phyloP scores from a whole-genome alignment of 257 asterid genomes.

The Solanum etuberosum region DNA sequence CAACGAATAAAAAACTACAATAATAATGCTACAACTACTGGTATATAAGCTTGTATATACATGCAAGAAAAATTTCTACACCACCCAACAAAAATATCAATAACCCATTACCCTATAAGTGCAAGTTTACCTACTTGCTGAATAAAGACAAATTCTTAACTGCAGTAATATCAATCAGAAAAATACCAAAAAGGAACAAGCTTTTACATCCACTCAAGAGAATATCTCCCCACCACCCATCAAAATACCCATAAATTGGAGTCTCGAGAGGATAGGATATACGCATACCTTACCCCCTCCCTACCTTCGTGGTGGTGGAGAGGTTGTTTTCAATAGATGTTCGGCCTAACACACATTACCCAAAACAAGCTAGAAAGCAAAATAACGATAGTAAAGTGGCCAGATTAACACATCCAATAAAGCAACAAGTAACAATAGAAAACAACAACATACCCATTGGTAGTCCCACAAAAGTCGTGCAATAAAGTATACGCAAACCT shows the following conservation, averaged over 20 bases:
- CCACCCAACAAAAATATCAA: neutral
- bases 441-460: neutral
- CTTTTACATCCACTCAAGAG: neutral
- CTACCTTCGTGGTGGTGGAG: neutral
- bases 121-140: neutral
- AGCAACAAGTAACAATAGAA: neutral
- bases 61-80: neutral
- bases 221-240: neutral
- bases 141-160: neutral
- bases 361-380: neutral
- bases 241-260: neutral
- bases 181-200: neutral
- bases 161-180: neutral
- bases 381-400: neutral
- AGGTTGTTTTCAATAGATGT: neutral
- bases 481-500: too few species aligned
- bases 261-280: neutral
- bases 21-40: neutral
- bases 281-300: neutral
- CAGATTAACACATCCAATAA: neutral
- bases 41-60: neutral
- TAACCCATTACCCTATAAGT: neutral
- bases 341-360: neutral
- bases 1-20: neutral
- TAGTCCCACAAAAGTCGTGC: neutral